Evolutionary conservation across 2,329 filamentous ascomycete species (phyloP).

Genomic region (Hirsutella rhossiliensis): DNA sequence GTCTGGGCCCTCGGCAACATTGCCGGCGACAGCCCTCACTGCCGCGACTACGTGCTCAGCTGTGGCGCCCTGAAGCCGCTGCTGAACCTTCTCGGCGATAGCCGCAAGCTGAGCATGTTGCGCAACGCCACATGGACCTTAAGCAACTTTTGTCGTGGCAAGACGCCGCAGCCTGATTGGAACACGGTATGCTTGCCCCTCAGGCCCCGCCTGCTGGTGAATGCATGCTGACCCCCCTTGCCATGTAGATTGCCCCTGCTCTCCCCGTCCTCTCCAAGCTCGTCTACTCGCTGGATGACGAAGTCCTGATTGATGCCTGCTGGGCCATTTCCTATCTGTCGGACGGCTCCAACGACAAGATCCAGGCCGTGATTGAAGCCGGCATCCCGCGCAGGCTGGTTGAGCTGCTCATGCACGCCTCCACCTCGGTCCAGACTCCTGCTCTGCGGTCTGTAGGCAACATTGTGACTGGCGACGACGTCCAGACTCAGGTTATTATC

Average conservation of each 20-base stretch:
- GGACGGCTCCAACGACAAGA: constrained; percentile 97
- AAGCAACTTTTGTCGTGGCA: constrained; percentile 99
- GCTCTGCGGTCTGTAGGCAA: constrained; percentile 95
- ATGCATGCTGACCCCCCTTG: constrained; percentile 4
- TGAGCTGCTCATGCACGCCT: constrained; percentile 95
- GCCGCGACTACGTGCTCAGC: constrained; percentile 90
- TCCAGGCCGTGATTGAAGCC: constrained; percentile 96
- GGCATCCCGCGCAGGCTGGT: constrained; percentile 93
- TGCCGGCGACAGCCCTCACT: constrained; percentile 93
- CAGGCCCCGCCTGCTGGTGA: too few species aligned
- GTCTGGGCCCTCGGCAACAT: constrained; percentile 99
- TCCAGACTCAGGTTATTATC: constrained; percentile 98
- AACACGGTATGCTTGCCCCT: constrained; percentile 54
- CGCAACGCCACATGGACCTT: constrained; percentile 97
- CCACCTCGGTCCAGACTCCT: constrained; percentile 94
- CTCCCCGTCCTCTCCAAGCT: constrained; percentile 93
- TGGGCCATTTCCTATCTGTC: constrained; percentile 99
- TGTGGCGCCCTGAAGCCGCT: constrained; percentile 86
- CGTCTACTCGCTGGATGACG: constrained; percentile 95
- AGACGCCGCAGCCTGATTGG: constrained; percentile 98
- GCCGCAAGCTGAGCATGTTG: constrained; percentile 98
- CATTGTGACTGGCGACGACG: constrained; percentile 96
- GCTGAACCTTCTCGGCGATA: constrained; percentile 82
- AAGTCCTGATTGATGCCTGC: constrained; percentile 97
- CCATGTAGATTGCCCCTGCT: constrained; percentile 71